phyloP scores from a whole-genome alignment of 1,139 yeast species.

The Spathaspora sp. region DNA sequence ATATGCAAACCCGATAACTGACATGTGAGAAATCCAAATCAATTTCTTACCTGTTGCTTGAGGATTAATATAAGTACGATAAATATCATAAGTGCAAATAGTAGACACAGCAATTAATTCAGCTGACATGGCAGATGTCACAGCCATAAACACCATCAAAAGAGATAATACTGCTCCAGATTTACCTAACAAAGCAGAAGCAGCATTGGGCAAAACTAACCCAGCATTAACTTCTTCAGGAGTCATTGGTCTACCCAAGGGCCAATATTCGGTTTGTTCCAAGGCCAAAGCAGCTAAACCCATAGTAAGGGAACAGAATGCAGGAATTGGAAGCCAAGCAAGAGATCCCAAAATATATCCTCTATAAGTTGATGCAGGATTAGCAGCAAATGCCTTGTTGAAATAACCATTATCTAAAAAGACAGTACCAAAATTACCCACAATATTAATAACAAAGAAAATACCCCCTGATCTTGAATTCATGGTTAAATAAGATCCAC shows the following conservation, averaged over 20 bases:
- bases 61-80: conserved; percentile 77
- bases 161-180: conserved; percentile 85
- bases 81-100: conserved; percentile 79
- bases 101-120: conserved; percentile 87
- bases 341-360: conserved; percentile 90
- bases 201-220: conserved; percentile 81
- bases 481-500: conserved; percentile 77
- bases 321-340: conserved; percentile 90
- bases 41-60: conserved; percentile 70
- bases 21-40: conserved; percentile 63
- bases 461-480: conserved; percentile 75
- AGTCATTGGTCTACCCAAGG: conserved; percentile 68
- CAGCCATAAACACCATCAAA: conserved; percentile 79
- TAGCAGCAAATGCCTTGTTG: conserved; percentile 86
- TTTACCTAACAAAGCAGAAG: conserved; percentile 78
- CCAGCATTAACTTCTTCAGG: conserved; percentile 76
- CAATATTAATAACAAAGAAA: conserved; percentile 77
- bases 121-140: conserved; percentile 80
- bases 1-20: conserved; percentile 66
- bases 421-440: conserved; percentile 88
- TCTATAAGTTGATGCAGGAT: conserved; percentile 83
- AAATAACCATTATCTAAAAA: conserved; percentile 88
- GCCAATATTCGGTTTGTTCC: conserved; percentile 67
- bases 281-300: conserved; percentile 78
- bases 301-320: conserved; percentile 77